Conservation (phyloP, 768 basidiomycete genomes). For the Amanita subjunquillea region DNA sequence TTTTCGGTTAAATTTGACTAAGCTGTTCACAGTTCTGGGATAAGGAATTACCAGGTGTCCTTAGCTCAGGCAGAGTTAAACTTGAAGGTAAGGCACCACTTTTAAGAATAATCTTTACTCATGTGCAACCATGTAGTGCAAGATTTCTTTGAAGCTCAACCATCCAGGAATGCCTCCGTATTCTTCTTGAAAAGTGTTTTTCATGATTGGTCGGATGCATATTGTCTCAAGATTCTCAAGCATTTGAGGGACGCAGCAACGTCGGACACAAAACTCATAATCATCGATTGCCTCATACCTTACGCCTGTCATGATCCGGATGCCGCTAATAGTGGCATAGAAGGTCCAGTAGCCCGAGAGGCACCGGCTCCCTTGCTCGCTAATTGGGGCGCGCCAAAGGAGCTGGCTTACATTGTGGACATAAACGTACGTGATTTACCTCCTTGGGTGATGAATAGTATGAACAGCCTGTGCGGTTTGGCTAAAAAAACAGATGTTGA, state of each 20-base stretch:
- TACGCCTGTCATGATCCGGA: conserved; percentile 10
- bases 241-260: conserved; percentile 21
- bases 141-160: conserved; percentile 27
- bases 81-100: conserved; percentile 9
- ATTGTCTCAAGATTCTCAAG: conserved; percentile 19
- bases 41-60: conserved; percentile 8
- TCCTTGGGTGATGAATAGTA: too few species aligned
- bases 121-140: conserved; percentile 12
- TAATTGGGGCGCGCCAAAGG: conserved; percentile 27
- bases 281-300: conserved; percentile 25
- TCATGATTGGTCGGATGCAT: conserved; percentile 28
- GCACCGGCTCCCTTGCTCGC: conserved; percentile 26
- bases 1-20: not conserved
- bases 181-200: conserved; percentile 25
- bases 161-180: conserved; percentile 20
- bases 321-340: conserved; percentile 8
- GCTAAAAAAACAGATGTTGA: conserved; percentile 21
- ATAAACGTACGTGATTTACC: conserved; percentile 18
- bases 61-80: conserved; percentile 8
- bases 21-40: conserved; percentile 4
- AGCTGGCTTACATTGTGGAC: conserved; percentile 24
- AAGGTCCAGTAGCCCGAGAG: conserved; percentile 13
- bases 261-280: conserved; percentile 18
- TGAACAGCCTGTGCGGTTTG: too few species aligned
- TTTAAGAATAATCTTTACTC: not conserved